phyloP scores from a whole-genome alignment of 371 early-diverging fungal species.

The Entomophthora muscae region DNA sequence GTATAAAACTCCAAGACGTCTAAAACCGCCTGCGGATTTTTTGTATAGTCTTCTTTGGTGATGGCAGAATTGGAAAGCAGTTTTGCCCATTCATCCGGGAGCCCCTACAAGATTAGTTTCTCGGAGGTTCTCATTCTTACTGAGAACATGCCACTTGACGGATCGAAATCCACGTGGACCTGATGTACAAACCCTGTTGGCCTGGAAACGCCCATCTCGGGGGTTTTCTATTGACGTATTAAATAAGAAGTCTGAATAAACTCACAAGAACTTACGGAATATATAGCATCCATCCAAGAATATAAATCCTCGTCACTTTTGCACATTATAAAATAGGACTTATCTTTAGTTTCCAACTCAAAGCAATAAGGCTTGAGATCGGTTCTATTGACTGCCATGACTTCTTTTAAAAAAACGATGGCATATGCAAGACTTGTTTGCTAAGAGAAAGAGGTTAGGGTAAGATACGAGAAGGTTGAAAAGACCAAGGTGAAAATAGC shows the following conservation, averaged over 20 bases:
- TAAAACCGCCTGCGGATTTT: conserved; percentile 93
- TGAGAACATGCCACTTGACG: conserved; percentile 77
- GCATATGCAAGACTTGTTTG: conserved; percentile 14
- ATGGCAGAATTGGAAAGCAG: conserved; percentile 79
- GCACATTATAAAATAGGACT: conserved; percentile 68
- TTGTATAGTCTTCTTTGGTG: conserved; percentile 85
- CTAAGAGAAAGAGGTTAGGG: neutral
- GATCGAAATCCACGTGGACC: conserved; percentile 94
- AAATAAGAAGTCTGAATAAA: neutral
- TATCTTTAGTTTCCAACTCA: conserved; percentile 72
- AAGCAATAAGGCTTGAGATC: conserved; percentile 80
- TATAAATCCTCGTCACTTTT: conserved; percentile 89
- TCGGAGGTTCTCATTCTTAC: conserved; percentile 24
- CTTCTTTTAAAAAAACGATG: conserved; percentile 74
- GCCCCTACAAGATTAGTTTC: conserved; percentile 29
- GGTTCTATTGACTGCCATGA: conserved; percentile 62
- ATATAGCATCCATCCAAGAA: conserved; percentile 91
- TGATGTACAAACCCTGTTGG: conserved; percentile 91
- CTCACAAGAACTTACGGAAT: conserved; percentile 29
- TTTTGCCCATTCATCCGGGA: conserved; percentile 85
- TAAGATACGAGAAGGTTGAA: neutral
- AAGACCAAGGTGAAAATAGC: no score
- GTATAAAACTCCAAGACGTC: conserved; percentile 94
- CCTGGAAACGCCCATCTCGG: conserved; percentile 70
- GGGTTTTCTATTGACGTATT: conserved; percentile 38